Evolutionary conservation across 257 asterid genomes (phyloP).

Genomic region (Plantago elongata): DNA sequence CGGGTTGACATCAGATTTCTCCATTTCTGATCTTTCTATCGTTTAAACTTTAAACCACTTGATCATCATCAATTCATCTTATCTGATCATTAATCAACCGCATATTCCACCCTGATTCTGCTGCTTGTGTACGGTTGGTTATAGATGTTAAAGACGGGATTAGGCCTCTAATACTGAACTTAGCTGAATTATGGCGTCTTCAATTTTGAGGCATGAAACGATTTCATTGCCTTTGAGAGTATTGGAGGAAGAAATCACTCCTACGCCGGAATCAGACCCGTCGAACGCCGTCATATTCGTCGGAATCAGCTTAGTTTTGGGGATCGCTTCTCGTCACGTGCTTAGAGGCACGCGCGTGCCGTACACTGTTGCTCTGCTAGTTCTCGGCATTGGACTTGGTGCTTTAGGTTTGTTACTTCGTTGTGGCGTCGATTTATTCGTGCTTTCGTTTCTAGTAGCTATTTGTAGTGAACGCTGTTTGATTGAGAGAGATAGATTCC

Average conservation of each 20-base stretch:
- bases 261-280: slow-evolving; percentile 31
- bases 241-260: slow-evolving; percentile 34
- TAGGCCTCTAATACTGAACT: too few species aligned
- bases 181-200: slow-evolving; percentile 18
- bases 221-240: slow-evolving; percentile 34
- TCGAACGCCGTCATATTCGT: slow-evolving; percentile 82
- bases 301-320: slow-evolving; percentile 83
- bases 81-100: too few species aligned
- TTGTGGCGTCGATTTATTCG: background rate
- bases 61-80: too few species aligned
- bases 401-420: slow-evolving; percentile 50
- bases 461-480: too few species aligned
- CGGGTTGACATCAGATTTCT: too few species aligned
- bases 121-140: too few species aligned
- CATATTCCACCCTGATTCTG: too few species aligned
- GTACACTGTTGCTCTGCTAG: slow-evolving; percentile 79
- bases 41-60: background rate
- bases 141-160: too few species aligned
- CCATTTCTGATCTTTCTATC: background rate
- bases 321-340: slow-evolving; percentile 71
- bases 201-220: slow-evolving; percentile 22
- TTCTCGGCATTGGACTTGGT: slow-evolving; percentile 84
- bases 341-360: slow-evolving; percentile 96
- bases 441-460: too few species aligned
- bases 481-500: too few species aligned